These are phyloP conservation scores for Chytriomyces hyalinus DNA, from an alignment of 192 early-diverging fungal species.

Conservation along the genomic window DNA sequence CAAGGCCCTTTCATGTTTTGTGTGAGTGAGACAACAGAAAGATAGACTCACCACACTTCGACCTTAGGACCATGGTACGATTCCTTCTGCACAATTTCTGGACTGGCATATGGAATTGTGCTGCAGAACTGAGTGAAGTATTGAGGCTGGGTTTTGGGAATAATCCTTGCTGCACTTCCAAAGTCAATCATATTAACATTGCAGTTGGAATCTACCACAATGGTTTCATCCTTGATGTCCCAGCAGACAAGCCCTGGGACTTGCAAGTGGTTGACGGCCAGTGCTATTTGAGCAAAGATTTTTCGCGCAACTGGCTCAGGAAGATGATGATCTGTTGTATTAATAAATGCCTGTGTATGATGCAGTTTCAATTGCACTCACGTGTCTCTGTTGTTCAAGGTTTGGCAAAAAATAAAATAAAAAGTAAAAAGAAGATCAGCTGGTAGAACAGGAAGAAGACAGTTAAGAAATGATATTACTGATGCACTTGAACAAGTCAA, in stretches of 20 bases:
- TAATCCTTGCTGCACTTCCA: slow-evolving; percentile 49
- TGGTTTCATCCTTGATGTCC: slow-evolving; percentile 60
- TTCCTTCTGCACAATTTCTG: slow-evolving; percentile 44
- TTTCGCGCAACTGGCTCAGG: slow-evolving; percentile 30
- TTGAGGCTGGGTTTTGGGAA: slow-evolving; percentile 40
- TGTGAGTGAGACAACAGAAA: not conserved
- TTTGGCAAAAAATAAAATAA: not conserved
- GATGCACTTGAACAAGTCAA: too few relatives aligned
- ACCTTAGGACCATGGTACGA: slow-evolving; percentile 55
- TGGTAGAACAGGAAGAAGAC: too few relatives aligned
- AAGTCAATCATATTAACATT: slow-evolving; percentile 56
- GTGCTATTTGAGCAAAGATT: slow-evolving; percentile 54
- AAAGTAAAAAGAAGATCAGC: not conserved
- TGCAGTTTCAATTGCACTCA: not conserved
- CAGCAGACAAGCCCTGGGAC: slow-evolving; percentile 44
- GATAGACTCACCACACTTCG: slow-evolving; percentile 47
- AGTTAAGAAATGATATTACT: too few relatives aligned
- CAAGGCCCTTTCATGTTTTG: slow-evolving; percentile 41
- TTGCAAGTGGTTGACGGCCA: slow-evolving; percentile 52
- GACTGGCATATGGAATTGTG: slow-evolving; percentile 55
- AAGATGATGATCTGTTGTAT: slow-evolving; percentile 38
- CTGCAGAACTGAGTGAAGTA: slow-evolving; percentile 55
- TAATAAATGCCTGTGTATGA: not conserved
- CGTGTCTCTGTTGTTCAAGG: not conserved
- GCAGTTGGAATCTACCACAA: slow-evolving; percentile 52